Conservation (phyloP, 2,329 filamentous ascomycete species). For the Aspergillus caelatus region DNA sequence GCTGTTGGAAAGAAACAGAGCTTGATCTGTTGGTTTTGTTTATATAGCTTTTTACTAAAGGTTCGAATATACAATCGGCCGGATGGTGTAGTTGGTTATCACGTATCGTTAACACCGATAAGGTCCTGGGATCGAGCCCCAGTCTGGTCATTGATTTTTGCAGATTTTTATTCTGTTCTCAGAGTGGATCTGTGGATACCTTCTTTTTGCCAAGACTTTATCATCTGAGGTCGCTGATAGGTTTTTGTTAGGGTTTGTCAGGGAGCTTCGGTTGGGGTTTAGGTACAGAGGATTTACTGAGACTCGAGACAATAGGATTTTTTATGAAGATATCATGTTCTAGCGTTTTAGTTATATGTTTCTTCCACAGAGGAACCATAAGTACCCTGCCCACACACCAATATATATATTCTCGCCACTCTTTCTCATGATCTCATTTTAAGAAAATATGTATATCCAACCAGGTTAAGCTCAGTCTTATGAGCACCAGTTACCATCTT, state of each 20-base stretch:
- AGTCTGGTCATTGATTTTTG: background rate
- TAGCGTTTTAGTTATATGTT: no score
- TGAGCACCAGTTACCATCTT: no score
- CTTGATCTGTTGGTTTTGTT: background rate
- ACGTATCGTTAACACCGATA: slow-evolving; percentile 2
- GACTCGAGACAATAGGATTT: no score
- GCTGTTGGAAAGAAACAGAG: no score
- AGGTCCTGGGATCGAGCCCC: slow-evolving; percentile 3
- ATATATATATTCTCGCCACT: no score
- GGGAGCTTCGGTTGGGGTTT: accelerated
- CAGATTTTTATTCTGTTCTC: background rate
- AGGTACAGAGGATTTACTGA: background rate
- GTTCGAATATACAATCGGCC: background rate
- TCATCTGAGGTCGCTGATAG: background rate
- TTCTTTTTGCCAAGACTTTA: background rate
- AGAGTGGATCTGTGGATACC: background rate
- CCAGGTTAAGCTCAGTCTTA: no score
- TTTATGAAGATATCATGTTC: no score
- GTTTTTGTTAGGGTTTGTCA: background rate
- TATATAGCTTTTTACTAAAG: background rate
- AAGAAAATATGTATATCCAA: no score
- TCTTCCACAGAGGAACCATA: no score
- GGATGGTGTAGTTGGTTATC: slow-evolving; percentile 5
- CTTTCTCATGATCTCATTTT: no score
- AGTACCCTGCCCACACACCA: no score